Base-by-base conservation (phyloP, 83 land plant species). In the Larix sibirica region DNA sequence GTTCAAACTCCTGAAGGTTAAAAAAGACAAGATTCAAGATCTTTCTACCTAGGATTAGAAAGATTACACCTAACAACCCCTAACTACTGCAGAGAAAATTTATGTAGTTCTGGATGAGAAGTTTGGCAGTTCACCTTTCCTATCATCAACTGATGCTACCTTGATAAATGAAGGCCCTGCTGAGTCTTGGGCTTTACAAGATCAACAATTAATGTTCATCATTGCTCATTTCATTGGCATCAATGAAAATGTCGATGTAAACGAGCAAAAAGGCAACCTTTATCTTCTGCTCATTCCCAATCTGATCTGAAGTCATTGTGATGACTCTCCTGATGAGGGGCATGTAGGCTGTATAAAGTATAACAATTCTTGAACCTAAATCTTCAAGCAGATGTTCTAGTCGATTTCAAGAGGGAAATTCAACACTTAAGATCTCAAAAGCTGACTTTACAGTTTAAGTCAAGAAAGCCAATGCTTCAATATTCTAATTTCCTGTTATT, bases 261-360 rank as follows among this genome's bases (percentile, higher is more conserved):
- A 23, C 33, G 64, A 23, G 63, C 61, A 26, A 79, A 64, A 44
- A 74, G 40, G 58, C 68, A 74, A 17, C 31, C 70, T 62, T 4
- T 17, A 62, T 63, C 80, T 59, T 56, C 28, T 62, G 56, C 23
- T 36, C n/a, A 47, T 50, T 62, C 73, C 14, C 47, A 42, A 74
- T 33, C 83, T 13, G 62, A 26, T 14, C 61, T 21, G 85, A 84
- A 80, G 83, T 88, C 4, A 88, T 84, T 28, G 33, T 79, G 90
- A 83, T 68, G 90, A 88, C 78, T 31, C 80, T 75, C 71, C 85
- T 56, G 85, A 88, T 24, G 67, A 64, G 42, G 84, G 84, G 36
- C 36, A 33, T 33, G 36, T 33, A 33, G 36, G 36, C 84, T 31
- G 83, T 62, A 21, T 31, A 44, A 60, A 74, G 40, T 6, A 60